phyloP scores from a whole-genome alignment of 1,139 yeast species.

The Yamadazyma songkhlaensis region DNA sequence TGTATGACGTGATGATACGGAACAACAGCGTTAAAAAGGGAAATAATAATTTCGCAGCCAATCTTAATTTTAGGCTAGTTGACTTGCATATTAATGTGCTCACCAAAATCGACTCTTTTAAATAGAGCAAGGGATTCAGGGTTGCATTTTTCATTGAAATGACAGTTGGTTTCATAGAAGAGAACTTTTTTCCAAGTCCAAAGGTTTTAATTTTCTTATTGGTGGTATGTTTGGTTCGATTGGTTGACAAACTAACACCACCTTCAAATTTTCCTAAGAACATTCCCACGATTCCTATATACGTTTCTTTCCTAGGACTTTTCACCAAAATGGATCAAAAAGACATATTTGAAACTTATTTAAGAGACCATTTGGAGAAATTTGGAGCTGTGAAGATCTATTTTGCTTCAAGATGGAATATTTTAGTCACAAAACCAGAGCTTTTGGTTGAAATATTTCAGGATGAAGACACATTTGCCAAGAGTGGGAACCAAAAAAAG shows the following conservation, averaged over 20 bases:
- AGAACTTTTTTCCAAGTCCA: too few relatives aligned
- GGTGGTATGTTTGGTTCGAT: too few relatives aligned
- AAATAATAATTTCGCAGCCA: too few relatives aligned
- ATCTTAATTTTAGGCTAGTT: too few relatives aligned
- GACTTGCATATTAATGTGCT: too few relatives aligned
- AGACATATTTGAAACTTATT: constrained; percentile 41
- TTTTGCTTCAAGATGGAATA: constrained; percentile 65
- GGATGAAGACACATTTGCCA: constrained; percentile 49
- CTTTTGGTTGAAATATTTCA: constrained; percentile 45
- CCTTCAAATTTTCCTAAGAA: constrained; percentile 33
- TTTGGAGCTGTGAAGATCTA: constrained; percentile 61
- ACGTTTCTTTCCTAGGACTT: constrained; percentile 51
- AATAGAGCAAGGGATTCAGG: too few relatives aligned
- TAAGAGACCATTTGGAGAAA: constrained; percentile 38
- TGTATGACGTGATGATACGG: too few relatives aligned
- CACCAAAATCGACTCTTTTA: too few relatives aligned
- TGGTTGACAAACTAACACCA: constrained; percentile 14
- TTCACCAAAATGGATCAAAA: constrained; percentile 48
- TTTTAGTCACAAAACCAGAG: constrained; percentile 50
- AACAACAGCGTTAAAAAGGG: background rate
- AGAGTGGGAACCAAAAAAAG: constrained; percentile 60
- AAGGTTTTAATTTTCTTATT: too few relatives aligned
- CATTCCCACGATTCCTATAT: constrained; percentile 63
- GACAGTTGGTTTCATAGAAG: too few relatives aligned
- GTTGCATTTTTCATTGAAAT: too few relatives aligned